Evolutionary conservation across 768 basidiomycete species (phyloP), one percentile per base, ranked within the genome.

Genomic region (Crepidotus variabilis): DNA sequence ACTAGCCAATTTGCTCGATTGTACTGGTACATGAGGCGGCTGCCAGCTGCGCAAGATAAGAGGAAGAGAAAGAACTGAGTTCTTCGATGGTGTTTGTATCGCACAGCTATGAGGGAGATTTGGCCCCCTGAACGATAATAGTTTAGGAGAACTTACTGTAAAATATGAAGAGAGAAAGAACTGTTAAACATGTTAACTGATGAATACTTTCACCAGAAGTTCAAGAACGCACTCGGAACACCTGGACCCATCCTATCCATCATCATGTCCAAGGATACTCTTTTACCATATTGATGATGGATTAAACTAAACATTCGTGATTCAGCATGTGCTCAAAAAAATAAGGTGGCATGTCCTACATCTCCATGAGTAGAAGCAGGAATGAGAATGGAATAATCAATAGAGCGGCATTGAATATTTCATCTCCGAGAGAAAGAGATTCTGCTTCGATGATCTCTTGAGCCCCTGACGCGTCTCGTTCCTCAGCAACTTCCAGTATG

Each of bases 311-410:
- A 34, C 23, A n/a, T 28, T 28, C 28, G 3, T 28, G 28, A 28
- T 28, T 28, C 28, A 28, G 36, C 22, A 35, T 47, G 35, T 18
- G 45, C 58, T 39, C 61, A 52, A 48, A 14, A 34, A 18, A 13
- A 51, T 18, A 52, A 51, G 28, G 55, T 34, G 51, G 56, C 18
- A 18, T 6, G 14, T 73, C 89, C 63, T 66, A 94, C 92, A 93
- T 88, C 65, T 92, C 86, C 89, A 94, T 91, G 75, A 92, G 72
- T 14, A 92, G 64, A 36, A 92, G 75, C 50, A 92, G 72, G 65
- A 86, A 92, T 2, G 83, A 83, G 63, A 88, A 83, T 0, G 92
- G 92, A 33, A 88, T 85, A 54, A 92, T 80, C 52, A 87, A 71
- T 18, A 88, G 68, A 16, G 80, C 60, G 9, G 88, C 75, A 60